Percentiles rank a stretch among this genome's conserved stretches.
Evolutionary conservation across 2,329 filamentous ascomycete genomes (phyloP).

Genomic region (Talaromyces sp.): DNA sequence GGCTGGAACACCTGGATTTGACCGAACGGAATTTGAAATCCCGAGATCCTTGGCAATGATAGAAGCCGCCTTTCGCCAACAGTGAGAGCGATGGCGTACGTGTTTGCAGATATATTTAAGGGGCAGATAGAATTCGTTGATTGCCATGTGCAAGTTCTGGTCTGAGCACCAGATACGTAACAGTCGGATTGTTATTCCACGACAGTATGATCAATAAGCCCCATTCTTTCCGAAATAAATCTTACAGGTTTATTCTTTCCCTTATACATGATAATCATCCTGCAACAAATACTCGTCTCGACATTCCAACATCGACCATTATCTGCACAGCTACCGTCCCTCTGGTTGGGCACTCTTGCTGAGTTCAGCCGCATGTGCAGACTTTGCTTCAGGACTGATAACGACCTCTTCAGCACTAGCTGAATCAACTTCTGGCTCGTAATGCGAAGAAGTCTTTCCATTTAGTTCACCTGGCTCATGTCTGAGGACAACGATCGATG

Average conservation of each 20-base stretch:
- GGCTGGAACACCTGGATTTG: not conserved
- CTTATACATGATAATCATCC: not conserved
- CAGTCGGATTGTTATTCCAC: not conserved
- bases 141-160: not conserved
- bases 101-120: slow-evolving; percentile 43
- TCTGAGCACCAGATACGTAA: not conserved
- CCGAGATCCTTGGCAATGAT: slow-evolving; percentile 32
- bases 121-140: slow-evolving; percentile 23
- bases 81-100: slow-evolving; percentile 45
- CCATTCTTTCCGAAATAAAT: not conserved
- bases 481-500: slow-evolving; percentile 26
- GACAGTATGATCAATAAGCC: not conserved
- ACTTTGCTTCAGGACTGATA: not conserved
- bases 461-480: slow-evolving; percentile 23
- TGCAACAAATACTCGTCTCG: not conserved
- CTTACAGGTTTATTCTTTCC: not conserved
- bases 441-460: not conserved
- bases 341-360: not conserved
- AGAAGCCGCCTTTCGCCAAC: slow-evolving; percentile 43
- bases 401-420: not conserved
- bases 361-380: not conserved
- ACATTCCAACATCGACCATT: not conserved
- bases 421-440: not conserved
- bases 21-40: slow-evolving; percentile 1
- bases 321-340: not conserved